Percentiles rank a stretch among this genome's conserved stretches.
Conservation (phyloP, 2,329 filamentous ascomycete genomes). For the Clonostachys sp. region DNA sequence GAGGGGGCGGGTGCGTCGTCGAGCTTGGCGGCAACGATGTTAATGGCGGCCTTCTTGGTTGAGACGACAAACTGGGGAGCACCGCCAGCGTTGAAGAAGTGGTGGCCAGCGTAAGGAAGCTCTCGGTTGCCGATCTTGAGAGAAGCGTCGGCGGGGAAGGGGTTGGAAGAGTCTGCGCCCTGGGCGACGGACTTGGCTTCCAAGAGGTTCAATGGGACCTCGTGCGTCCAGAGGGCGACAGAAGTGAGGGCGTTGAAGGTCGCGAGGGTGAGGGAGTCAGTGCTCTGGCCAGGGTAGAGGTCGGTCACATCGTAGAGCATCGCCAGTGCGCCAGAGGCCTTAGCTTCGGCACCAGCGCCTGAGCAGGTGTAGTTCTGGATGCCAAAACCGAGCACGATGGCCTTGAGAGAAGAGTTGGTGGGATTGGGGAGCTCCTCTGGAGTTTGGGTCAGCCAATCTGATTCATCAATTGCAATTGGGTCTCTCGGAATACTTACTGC, state of each 20-base stretch:
- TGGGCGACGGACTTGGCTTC: conserved; percentile 21
- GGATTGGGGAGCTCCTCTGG: conserved; percentile 38
- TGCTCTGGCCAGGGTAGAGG: conserved; percentile 41
- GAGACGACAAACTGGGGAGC: conserved; percentile 57
- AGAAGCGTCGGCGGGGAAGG: conserved; percentile 32
- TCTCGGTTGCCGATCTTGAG: conserved; percentile 20
- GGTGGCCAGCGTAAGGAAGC: conserved; percentile 51
- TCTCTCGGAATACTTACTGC: conserved; percentile 16
- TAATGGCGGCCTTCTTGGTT: conserved; percentile 16
- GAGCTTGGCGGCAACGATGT: conserved; percentile 42
- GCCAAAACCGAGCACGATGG: conserved; percentile 58
- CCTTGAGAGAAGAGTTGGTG: conserved; percentile 35
- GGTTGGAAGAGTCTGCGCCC: conserved; percentile 36
- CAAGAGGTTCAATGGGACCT: conserved; percentile 42
- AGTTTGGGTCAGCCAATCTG: conserved; percentile 11
- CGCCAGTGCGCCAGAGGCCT: conserved; percentile 50
- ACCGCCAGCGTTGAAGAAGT: conserved; percentile 56
- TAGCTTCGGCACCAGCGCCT: conserved; percentile 23
- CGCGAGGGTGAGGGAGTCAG: conserved; percentile 25
- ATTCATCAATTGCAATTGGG: background rate
- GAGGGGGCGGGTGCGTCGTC: conserved; percentile 46
- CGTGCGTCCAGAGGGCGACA: conserved; percentile 30
- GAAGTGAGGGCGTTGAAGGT: conserved; percentile 34
- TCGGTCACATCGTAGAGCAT: conserved; percentile 52
- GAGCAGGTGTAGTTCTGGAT: conserved; percentile 66